Base-by-base conservation (phyloP, 1,284 basidiomycete genomes). In the Rhodotorula sp. region DNA sequence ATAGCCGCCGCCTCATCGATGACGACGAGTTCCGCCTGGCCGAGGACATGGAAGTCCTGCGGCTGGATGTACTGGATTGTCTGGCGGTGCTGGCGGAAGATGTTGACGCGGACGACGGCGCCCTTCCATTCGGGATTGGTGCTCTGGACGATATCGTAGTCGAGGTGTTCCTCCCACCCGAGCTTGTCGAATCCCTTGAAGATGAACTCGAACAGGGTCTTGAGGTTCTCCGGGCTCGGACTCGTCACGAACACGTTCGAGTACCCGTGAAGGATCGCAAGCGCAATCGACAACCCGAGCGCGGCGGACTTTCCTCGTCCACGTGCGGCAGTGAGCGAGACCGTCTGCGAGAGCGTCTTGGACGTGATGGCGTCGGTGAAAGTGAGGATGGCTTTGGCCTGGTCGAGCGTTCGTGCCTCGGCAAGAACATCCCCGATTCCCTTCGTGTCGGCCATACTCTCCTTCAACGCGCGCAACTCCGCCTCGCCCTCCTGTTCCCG, bases 1-100 rank as follows among this genome's bases (percentile, higher is more conserved):
- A 99, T 98, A 24, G 96, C 96, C 10, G 96, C 96, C 6, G 95
- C 96, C 81, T 99, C 96, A 76, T 99, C 96, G 69, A 99, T 96
- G 75, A 99, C 90, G 71, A 99, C 89, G 5, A 99, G 86, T 79
- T 99, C 96, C 1, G 96, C 96, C 80, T 99, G 96, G 15, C 95
- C 94, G 16, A 99, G 86, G 20, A 98, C 94, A 79, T 98, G 94
- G 0, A 92, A 89, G 78, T 99, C 96, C 84, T 96, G 88, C 1
- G 96, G 96, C 84, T 95, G 90, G 63, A 99, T 98, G 80, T 98
- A 99, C 90, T 94, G 93, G 62, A 97, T 92, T 7, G 94, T 96
- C 81, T 96, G 94, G 57, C 94, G 85, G 81, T 96, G 93, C 54
- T 89, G 87, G 71, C 89, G 87, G 84, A 97, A 98, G 58, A 99